Conservation (phyloP, 192 early-diverging fungal genomes). For the Chytriomyces confervae region DNA sequence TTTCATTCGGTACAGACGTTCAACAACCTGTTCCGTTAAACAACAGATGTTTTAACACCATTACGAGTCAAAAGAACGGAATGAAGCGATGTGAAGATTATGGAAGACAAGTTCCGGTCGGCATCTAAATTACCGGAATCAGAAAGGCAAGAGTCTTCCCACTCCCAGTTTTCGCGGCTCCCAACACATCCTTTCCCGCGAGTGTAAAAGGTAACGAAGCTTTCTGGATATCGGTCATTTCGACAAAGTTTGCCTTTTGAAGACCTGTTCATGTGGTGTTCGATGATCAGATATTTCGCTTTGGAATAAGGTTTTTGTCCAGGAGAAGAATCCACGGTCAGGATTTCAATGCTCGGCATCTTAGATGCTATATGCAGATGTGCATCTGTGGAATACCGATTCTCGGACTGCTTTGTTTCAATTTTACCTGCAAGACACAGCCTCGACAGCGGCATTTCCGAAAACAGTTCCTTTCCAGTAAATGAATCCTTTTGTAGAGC, state of each 20-base stretch:
- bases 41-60: too few species aligned
- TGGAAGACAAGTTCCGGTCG: slow-evolving; percentile 28
- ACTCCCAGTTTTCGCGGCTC: slow-evolving; percentile 95
- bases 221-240: slow-evolving; percentile 93
- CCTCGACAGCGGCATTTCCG: slow-evolving; percentile 23
- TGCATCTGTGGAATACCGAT: too few species aligned
- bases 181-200: slow-evolving; percentile 83
- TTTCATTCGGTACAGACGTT: slow-evolving; percentile 77
- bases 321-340: not conserved
- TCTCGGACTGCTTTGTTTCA: not conserved
- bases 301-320: not conserved
- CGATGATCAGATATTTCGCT: not conserved
- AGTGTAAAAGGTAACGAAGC: slow-evolving; percentile 75
- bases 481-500: slow-evolving; percentile 11
- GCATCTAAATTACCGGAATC: slow-evolving; percentile 69
- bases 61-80: too few species aligned
- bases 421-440: slow-evolving; percentile 21
- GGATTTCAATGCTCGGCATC: too few species aligned
- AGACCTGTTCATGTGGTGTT: slow-evolving; percentile 61
- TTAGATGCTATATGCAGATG: too few species aligned
- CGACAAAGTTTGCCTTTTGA: slow-evolving; percentile 79
- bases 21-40: slow-evolving; percentile 66
- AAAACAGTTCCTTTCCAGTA: slow-evolving; percentile 23
- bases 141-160: slow-evolving; percentile 92
- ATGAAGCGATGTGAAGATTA: slow-evolving; percentile 48